These are phyloP conservation scores for Voacanga thouarsii DNA, from an alignment of 257 asterid genomes.

Conservation along the genomic window DNA sequence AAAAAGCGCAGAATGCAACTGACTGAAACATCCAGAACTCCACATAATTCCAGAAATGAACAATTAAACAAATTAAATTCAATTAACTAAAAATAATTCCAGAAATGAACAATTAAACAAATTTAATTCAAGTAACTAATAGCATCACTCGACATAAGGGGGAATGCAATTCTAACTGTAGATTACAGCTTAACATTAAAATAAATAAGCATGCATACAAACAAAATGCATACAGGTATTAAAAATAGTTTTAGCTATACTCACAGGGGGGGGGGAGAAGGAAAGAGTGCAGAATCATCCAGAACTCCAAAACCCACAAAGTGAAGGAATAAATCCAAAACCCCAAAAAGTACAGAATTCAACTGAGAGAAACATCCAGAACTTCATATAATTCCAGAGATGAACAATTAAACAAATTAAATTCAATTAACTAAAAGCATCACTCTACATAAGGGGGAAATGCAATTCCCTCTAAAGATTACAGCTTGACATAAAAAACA, in stretches of 20 bases:
- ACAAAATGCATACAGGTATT: too few relatives aligned
- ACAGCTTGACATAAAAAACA: background rate
- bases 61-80: background rate
- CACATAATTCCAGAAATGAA: background rate
- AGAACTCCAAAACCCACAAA: too few relatives aligned
- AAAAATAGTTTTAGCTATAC: too few relatives aligned
- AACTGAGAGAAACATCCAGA: background rate
- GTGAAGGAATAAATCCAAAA: background rate
- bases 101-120: background rate
- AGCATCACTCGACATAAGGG: background rate
- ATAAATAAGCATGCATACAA: background rate
- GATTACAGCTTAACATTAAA: conserved; percentile 2
- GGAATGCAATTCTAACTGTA: conserved; percentile 1
- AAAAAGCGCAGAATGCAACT: background rate
- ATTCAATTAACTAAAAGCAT: background rate
- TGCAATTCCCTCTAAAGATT: conserved; percentile 4
- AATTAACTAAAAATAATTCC: background rate
- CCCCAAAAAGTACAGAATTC: background rate
- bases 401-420: background rate
- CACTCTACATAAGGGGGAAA: background rate
- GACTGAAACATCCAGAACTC: background rate
- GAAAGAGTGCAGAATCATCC: too few relatives aligned
- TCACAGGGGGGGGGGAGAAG: too few relatives aligned
- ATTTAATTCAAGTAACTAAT: background rate
- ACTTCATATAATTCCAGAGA: background rate